These are phyloP conservation scores for Stevia rebaudiana DNA, from an alignment of 140 eudicot genomes.

Conservation along the genomic window DNA sequence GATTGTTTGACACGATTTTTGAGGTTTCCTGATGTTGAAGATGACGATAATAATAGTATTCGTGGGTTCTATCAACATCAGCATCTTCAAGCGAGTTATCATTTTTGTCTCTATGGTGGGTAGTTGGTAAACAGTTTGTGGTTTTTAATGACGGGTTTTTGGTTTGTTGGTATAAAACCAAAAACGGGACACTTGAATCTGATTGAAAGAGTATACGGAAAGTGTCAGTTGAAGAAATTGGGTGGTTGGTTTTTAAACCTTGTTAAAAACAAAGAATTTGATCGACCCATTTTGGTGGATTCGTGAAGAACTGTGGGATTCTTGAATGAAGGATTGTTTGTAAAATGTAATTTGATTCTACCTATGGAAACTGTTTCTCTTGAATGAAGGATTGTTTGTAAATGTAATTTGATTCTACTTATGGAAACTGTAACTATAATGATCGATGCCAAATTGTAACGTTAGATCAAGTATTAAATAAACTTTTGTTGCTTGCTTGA, in stretches of 20 bases:
- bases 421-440: background rate
- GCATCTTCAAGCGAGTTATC: slow-evolving; percentile 37
- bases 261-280: background rate
- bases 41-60: slow-evolving; percentile 13
- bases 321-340: background rate
- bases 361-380: background rate
- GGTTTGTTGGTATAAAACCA: slow-evolving; percentile 6
- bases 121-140: slow-evolving; percentile 19
- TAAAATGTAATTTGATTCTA: background rate
- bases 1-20: slow-evolving; percentile 33
- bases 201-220: background rate
- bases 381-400: background rate
- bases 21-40: slow-evolving; percentile 26
- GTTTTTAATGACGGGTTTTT: slow-evolving; percentile 2
- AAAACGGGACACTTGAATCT: slow-evolving; percentile 8
- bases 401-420: background rate
- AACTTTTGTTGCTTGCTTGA: background rate
- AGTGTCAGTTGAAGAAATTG: slow-evolving; percentile 11
- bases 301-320: slow-evolving; percentile 11
- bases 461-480: background rate
- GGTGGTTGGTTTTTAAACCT: background rate
- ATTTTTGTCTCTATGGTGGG: slow-evolving; percentile 47
- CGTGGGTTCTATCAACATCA: slow-evolving; percentile 25
- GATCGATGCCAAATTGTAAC: background rate
- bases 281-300: background rate